Percentiles rank a stretch among this genome's conserved stretches.
Evolutionary conservation across 345 rosid species (phyloP).

Genomic region (Populus nigra): DNA sequence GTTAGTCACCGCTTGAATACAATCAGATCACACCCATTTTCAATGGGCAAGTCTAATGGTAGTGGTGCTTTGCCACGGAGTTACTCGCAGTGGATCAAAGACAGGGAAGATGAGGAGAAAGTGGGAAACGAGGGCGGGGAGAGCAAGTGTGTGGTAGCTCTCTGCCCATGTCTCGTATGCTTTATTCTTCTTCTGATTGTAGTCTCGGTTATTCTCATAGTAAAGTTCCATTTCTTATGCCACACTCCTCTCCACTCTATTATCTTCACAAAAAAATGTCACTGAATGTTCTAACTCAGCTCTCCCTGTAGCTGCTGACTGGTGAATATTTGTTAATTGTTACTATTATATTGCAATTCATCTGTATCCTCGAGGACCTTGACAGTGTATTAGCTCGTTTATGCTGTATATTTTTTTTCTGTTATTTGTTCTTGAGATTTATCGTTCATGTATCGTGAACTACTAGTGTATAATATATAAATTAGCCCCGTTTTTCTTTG

Average conservation of each 20-base stretch:
- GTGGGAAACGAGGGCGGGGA: conserved; percentile 29
- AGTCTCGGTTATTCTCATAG: conserved; percentile 43
- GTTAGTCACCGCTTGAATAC: not conserved
- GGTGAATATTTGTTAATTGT: too few relatives aligned
- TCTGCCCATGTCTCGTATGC: conserved; percentile 57
- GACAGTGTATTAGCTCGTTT: too few relatives aligned
- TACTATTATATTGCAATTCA: too few relatives aligned
- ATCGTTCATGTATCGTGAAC: too few relatives aligned
- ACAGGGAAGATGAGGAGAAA: conserved; percentile 21
- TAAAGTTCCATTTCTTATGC: conserved; percentile 63
- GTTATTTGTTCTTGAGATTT: too few relatives aligned
- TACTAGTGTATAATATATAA: too few relatives aligned
- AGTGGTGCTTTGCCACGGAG: conserved; percentile 23
- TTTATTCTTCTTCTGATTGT: conserved; percentile 48
- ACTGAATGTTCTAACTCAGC: too few relatives aligned
- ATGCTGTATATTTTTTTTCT: too few relatives aligned
- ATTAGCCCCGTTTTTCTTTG: too few relatives aligned
- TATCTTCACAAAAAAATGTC: conserved; percentile 53
- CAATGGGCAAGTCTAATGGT: conserved; percentile 39
- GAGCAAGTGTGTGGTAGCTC: conserved; percentile 50
- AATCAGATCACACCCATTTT: conserved; percentile 7
- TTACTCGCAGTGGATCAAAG: conserved; percentile 35
- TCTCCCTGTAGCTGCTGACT: too few relatives aligned
- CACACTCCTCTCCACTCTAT: conserved; percentile 62
- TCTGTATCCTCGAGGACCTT: too few relatives aligned